Evolutionary conservation across 331 rosid genomes (phyloP).

Genomic region (Ulmus americana): DNA sequence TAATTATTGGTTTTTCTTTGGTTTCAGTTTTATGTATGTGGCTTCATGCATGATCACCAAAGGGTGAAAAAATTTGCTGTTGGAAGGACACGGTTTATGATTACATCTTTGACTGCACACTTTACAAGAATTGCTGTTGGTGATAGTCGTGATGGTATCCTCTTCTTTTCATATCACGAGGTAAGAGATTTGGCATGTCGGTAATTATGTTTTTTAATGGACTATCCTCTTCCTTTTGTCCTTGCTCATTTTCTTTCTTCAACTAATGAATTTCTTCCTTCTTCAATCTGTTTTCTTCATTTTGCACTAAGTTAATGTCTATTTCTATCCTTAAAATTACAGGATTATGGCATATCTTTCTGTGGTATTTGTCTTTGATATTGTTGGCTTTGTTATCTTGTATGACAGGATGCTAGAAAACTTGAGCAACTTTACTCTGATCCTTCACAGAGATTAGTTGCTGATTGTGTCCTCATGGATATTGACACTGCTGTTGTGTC

Average conservation of each 20-base stretch:
- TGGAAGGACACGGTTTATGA: conserved; percentile 65
- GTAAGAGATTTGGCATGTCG: conserved; percentile 33
- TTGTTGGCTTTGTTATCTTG: conserved; percentile 26
- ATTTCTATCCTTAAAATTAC: conserved; percentile 11
- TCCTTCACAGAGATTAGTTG: conserved; percentile 80
- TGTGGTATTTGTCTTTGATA: conserved; percentile 21
- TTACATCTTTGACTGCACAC: conserved; percentile 73
- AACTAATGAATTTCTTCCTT: too few relatives aligned
- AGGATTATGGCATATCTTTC: conserved; percentile 15
- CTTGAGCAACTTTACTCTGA: conserved; percentile 77
- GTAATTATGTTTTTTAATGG: not conserved
- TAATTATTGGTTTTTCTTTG: conserved; percentile 18
- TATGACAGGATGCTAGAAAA: conserved; percentile 59
- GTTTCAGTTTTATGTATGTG: conserved; percentile 81
- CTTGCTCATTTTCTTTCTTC: not conserved
- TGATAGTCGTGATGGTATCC: conserved; percentile 89
- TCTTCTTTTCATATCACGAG: conserved; percentile 74
- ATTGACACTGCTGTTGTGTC: conserved; percentile 79
- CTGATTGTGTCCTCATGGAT: conserved; percentile 86
- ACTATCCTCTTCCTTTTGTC: conserved; percentile 1
- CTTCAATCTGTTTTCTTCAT: not conserved
- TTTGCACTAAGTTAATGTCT: not conserved
- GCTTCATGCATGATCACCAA: conserved; percentile 75
- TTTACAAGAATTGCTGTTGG: conserved; percentile 87
- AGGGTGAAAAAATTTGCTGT: conserved; percentile 60